phyloP scores from a whole-genome alignment of 129 eudicot species.

The Flaveria brownii region DNA sequence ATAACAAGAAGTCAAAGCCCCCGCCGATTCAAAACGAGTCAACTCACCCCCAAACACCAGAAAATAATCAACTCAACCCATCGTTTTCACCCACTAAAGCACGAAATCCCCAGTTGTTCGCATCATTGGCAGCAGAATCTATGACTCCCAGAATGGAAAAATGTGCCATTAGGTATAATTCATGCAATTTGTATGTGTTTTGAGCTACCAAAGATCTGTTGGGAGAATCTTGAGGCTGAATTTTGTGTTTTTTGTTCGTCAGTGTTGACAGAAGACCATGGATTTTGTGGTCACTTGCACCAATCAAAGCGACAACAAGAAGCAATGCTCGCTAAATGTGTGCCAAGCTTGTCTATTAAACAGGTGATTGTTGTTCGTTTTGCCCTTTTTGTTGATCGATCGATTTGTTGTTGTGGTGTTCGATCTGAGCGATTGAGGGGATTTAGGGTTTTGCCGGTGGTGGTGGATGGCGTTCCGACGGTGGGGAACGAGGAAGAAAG shows the following conservation, averaged over 20 bases:
- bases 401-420: neutral
- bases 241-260: neutral
- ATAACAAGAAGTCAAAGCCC: constrained; percentile 19
- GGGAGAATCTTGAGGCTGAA: constrained; percentile 7
- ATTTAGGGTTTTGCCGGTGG: too few species aligned
- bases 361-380: constrained; percentile 35
- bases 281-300: constrained; percentile 49
- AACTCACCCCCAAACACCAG: constrained; percentile 27
- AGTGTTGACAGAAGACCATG: constrained; percentile 72
- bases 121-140: constrained; percentile 45
- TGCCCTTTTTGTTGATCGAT: constrained; percentile 14
- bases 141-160: constrained; percentile 58
- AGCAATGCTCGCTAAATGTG: constrained; percentile 47
- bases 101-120: constrained; percentile 49
- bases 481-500: too few species aligned
- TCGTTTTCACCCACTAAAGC: constrained; percentile 30
- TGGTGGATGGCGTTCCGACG: too few species aligned
- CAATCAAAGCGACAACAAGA: constrained; percentile 25
- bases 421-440: constrained; percentile 10
- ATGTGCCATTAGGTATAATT: constrained; percentile 55
- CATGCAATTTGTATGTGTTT: constrained; percentile 35
- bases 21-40: constrained; percentile 30
- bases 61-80: neutral
- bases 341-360: constrained; percentile 52
- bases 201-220: neutral